Evolutionary conservation across 169 alveolate species (phyloP), one percentile per base, ranked within the genome.

Genomic region (Plasmodium knowlesi): DNA sequence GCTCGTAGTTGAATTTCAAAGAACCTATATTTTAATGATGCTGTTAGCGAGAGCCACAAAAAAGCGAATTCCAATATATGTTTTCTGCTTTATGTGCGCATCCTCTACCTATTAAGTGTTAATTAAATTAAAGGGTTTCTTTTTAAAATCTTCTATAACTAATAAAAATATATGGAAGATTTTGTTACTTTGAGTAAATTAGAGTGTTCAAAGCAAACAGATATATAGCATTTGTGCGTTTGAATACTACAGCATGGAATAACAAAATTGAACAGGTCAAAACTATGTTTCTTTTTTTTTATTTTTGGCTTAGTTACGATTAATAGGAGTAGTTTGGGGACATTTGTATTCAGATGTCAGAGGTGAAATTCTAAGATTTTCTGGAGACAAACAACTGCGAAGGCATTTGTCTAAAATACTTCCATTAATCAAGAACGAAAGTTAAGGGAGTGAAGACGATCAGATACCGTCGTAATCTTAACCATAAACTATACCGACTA

Each of bases 401-500:
- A 97, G 96, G 98, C 98, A 97, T 96, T 96, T 97, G 98, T 96
- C 98, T 96, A 96, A 97, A 96, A 96, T 96, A 97, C 96, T 95
- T 97, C 97, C 98, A 97, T 96, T 96, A 97, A 97, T 97, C 98
- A 97, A 97, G 98, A 97, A 97, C 98, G 98, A 97, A 97, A 97
- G 98, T 96, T 94, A 96, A 96, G 98, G 97, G 98, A 95, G 97
- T 98, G 98, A 97, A 97, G 98, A 97, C 98, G 98, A 97, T 97
- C 98, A 97, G 98, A 97, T 97, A 97, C 98, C 98, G 98, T 97
- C 98, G 97, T 97, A 97, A 98, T 97, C 98, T 96, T 95, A 92
- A 97, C 98, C 97, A 97, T 97, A 97, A 97, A 97, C 98, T 95
- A 98, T 97, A 98, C 98, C 98, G 98, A 96, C 98, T 96, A 97